Conservation (phyloP, 768 basidiomycete genomes). For the Gymnopilus dilepis region DNA sequence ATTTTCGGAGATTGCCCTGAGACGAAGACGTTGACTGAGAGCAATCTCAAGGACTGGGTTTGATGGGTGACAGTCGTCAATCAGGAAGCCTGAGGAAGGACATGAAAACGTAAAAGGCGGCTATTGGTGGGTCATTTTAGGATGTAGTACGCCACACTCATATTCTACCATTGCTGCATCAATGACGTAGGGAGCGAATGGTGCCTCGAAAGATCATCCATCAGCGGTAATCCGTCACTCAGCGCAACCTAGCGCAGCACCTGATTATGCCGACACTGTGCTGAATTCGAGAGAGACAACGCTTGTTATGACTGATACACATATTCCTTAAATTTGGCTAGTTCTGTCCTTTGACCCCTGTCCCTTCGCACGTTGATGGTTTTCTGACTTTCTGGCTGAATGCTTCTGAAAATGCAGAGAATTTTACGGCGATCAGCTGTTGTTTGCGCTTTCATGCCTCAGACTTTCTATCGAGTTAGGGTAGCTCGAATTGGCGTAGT, state of each 20-base stretch:
- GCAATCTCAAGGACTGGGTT: not conserved
- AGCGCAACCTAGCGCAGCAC: too few relatives aligned
- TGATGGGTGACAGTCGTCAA: not conserved
- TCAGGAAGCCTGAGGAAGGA: not conserved
- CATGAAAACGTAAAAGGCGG: slow-evolving; percentile 1
- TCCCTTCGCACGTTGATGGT: not conserved
- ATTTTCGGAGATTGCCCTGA: not conserved
- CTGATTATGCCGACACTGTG: not conserved
- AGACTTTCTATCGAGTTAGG: too few relatives aligned
- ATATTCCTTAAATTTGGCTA: too few relatives aligned
- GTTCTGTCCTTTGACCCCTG: too few relatives aligned
- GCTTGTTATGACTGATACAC: too few relatives aligned
- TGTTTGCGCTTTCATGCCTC: too few relatives aligned
- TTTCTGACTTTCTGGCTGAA: not conserved
- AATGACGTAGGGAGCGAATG: not conserved
- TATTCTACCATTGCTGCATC: not conserved
- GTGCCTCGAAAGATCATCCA: not conserved
- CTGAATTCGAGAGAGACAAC: too few relatives aligned
- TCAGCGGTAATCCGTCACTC: too few relatives aligned
- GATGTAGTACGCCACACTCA: not conserved
- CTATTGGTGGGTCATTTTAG: not conserved
- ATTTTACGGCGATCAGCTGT: too few relatives aligned
- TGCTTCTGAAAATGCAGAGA: too few relatives aligned
- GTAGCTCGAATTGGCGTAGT: too few relatives aligned
- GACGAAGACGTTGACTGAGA: not conserved